Percentiles rank a stretch among this genome's conserved stretches.
Conservation (phyloP, 2,329 filamentous ascomycete genomes). For the Venturiaceae sp. region DNA sequence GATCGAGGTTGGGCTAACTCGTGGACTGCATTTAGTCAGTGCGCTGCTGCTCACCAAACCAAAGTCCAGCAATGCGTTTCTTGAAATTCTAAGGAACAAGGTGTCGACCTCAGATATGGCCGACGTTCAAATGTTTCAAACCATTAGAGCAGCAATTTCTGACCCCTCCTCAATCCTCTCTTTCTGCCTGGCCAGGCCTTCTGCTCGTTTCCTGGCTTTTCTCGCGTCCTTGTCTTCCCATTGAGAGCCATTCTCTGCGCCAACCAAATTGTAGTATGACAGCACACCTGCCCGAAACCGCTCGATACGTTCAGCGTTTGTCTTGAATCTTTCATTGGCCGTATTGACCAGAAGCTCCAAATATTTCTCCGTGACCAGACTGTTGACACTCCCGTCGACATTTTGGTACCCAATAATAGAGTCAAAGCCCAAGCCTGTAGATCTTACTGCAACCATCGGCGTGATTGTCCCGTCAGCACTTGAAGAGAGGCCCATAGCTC, state of each 20-base stretch:
- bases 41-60: no score
- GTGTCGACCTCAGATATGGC: no score
- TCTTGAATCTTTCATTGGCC: constrained; percentile 63
- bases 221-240: constrained; percentile 11
- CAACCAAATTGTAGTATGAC: constrained; percentile 20
- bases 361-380: constrained; percentile 56
- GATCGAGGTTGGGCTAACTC: no score
- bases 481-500: constrained; percentile 57
- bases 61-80: no score
- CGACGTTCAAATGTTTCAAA: no score
- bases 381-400: constrained; percentile 26
- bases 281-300: constrained; percentile 50
- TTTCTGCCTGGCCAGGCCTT: constrained; percentile 6
- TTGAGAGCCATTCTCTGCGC: constrained; percentile 13
- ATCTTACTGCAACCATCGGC: constrained; percentile 77
- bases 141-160: no score
- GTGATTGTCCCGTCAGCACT: constrained; percentile 31
- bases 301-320: constrained; percentile 58
- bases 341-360: constrained; percentile 57
- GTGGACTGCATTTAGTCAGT: no score
- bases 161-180: background rate
- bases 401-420: constrained; percentile 20
- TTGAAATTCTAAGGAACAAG: no score
- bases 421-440: constrained; percentile 51
- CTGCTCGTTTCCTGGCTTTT: constrained; percentile 10